Evolutionary conservation across 2,329 filamentous ascomycete genomes (phyloP).

Genomic region (Fusarium compactum): DNA sequence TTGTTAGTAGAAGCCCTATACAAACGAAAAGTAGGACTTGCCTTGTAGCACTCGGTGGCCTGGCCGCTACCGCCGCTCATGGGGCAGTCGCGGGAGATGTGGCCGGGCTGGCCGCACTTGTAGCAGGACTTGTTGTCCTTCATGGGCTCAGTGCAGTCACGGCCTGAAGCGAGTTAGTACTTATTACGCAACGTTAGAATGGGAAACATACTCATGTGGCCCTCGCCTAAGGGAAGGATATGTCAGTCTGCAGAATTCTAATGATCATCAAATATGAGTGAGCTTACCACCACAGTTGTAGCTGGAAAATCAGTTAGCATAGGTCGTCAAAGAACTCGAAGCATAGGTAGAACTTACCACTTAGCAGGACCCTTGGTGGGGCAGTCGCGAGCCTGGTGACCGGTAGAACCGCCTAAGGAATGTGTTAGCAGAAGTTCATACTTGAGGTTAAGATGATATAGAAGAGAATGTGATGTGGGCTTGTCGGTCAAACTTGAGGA

Average conservation of each 20-base stretch:
- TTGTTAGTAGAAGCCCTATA: slow-evolving; percentile 17
- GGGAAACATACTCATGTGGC: slow-evolving; percentile 80
- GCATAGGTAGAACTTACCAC: slow-evolving; percentile 68
- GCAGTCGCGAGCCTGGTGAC: slow-evolving; percentile 87
- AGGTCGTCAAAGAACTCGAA: not conserved
- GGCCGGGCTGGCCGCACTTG: slow-evolving; percentile 84
- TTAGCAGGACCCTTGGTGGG: slow-evolving; percentile 85
- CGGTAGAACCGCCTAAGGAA: slow-evolving; percentile 74
- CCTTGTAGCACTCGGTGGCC: slow-evolving; percentile 90
- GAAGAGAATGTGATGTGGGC: not conserved
- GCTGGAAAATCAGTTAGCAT: slow-evolving; percentile 57
- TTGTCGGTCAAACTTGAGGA: not conserved
- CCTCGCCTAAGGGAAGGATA: slow-evolving; percentile 61
- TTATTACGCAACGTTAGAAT: not conserved
- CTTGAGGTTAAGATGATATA: not conserved
- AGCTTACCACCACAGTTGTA: slow-evolving; percentile 83
- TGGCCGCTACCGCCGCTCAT: slow-evolving; percentile 62
- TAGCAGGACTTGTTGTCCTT: slow-evolving; percentile 88
- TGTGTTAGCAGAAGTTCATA: slow-evolving; percentile 37
- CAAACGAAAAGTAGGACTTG: slow-evolving; percentile 39
- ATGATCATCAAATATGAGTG: not conserved
- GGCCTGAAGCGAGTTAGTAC: slow-evolving; percentile 65
- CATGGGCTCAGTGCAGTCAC: slow-evolving; percentile 89
- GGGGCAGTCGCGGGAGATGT: slow-evolving; percentile 91
- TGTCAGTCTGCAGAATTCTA: slow-evolving; percentile 42